Evolutionary conservation across 805 yeast species (phyloP).

Genomic region (Ogataea methanolica): DNA sequence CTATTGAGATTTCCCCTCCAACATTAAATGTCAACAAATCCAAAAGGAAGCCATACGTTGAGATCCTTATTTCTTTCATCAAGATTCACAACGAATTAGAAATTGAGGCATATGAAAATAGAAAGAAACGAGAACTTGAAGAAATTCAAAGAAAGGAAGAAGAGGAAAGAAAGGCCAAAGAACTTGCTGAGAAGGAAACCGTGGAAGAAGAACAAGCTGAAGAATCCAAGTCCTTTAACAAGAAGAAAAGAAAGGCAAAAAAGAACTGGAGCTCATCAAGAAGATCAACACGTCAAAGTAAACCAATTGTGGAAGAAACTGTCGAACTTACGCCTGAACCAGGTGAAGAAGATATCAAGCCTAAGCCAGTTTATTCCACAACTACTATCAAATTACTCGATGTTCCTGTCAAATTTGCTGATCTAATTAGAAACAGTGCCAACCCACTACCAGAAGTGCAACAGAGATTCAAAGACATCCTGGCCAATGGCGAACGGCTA

Average conservation of each 20-base stretch:
- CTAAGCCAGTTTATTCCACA: conserved; percentile 49
- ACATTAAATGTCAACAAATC: background rate
- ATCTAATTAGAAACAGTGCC: conserved; percentile 64
- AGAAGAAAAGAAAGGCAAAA: conserved; percentile 23
- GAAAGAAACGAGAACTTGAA: conserved; percentile 27
- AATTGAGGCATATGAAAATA: conserved; percentile 39
- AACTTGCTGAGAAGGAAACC: conserved; percentile 17
- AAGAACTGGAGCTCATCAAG: conserved; percentile 26
- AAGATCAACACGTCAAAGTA: conserved; percentile 24
- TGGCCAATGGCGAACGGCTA: conserved; percentile 56
- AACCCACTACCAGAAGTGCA: conserved; percentile 51
- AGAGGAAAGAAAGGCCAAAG: conserved; percentile 20
- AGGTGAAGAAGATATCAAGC: conserved; percentile 38
- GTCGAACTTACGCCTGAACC: conserved; percentile 18
- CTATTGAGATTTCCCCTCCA: background rate
- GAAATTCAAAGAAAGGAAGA: conserved; percentile 27
- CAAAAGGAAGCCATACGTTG: conserved; percentile 27
- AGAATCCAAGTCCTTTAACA: conserved; percentile 16
- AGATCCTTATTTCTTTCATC: conserved; percentile 43
- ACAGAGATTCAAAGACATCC: conserved; percentile 54
- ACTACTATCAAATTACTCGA: conserved; percentile 60
- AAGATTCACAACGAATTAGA: conserved; percentile 49
- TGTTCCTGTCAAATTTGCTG: conserved; percentile 62
- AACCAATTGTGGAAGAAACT: conserved; percentile 11
- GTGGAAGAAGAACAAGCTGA: conserved; percentile 25